Percentiles rank a stretch among this genome's conserved stretches.
Evolutionary conservation across 1,284 basidiomycete species (phyloP).

Genomic region (Chondrostereum purpureum): DNA sequence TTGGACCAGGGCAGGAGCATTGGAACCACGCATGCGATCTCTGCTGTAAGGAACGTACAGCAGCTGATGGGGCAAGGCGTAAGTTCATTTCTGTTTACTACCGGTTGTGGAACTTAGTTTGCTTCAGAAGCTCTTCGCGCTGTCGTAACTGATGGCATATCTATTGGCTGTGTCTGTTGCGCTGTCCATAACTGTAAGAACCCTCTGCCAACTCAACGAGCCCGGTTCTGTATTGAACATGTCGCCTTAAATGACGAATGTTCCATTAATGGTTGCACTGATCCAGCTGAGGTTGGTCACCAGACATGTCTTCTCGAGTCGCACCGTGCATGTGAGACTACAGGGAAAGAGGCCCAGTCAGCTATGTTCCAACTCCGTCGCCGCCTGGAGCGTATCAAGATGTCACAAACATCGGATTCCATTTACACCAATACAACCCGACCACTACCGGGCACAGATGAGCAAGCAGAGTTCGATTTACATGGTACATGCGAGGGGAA

Average conservation of each 20-base stretch:
- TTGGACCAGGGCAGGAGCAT: neutral
- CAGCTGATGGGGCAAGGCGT: neutral
- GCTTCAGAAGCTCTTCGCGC: neutral
- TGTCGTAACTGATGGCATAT: conserved; percentile 1
- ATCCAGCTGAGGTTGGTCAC: neutral
- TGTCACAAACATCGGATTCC: conserved; percentile 1
- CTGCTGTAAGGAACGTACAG: neutral
- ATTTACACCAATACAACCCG: neutral
- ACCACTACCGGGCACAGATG: neutral
- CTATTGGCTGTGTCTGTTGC: conserved; percentile 2
- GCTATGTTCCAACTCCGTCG: conserved; percentile 1
- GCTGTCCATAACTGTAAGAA: conserved; percentile 2
- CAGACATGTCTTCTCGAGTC: neutral
- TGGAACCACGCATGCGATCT: conserved; percentile 2
- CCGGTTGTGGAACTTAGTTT: neutral
- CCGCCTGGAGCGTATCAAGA: neutral
- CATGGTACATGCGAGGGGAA: conserved; percentile 6
- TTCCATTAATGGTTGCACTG: neutral
- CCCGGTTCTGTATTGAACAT: neutral
- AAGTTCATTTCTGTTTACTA: neutral
- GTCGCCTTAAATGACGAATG: neutral
- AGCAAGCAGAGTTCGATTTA: neutral
- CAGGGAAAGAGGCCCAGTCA: no score
- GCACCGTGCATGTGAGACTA: neutral
- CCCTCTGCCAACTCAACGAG: neutral